These are phyloP conservation scores for Retiboletus flavoniger DNA, from an alignment of 1,284 basidiomycete genomes.

Conservation along the genomic window DNA sequence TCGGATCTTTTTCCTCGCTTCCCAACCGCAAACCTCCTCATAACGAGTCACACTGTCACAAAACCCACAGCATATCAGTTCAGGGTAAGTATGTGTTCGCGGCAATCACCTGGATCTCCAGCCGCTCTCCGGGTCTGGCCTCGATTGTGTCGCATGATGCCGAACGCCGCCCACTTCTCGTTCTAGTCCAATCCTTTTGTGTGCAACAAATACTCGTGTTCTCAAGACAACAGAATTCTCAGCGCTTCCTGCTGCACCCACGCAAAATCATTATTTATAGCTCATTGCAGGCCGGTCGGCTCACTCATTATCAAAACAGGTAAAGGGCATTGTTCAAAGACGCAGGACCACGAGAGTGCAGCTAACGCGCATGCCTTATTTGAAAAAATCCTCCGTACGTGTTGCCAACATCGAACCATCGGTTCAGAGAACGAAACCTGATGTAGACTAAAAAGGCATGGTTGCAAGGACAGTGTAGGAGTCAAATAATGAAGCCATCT, in stretches of 20 bases:
- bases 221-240: neutral
- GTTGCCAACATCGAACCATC: slow-evolving; percentile 3
- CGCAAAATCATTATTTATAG: neutral
- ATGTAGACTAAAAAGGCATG: neutral
- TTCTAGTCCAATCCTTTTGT: neutral
- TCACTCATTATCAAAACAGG: neutral
- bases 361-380: too few relatives aligned
- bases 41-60: slow-evolving; percentile 17
- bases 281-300: neutral
- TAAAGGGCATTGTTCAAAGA: neutral
- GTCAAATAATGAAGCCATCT: neutral
- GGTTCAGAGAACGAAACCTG: neutral
- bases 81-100: neutral
- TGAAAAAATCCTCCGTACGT: too few relatives aligned
- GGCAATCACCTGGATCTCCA: neutral
- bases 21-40: slow-evolving; percentile 3
- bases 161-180: neutral
- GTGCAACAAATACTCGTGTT: neutral
- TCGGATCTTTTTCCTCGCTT: slow-evolving; percentile 14
- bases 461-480: neutral
- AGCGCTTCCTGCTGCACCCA: neutral
- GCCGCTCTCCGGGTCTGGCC: neutral
- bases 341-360: too few relatives aligned
- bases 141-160: neutral
- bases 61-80: neutral